Conservation (phyloP, 192 early-diverging fungal genomes). For the Podila verticillata region DNA sequence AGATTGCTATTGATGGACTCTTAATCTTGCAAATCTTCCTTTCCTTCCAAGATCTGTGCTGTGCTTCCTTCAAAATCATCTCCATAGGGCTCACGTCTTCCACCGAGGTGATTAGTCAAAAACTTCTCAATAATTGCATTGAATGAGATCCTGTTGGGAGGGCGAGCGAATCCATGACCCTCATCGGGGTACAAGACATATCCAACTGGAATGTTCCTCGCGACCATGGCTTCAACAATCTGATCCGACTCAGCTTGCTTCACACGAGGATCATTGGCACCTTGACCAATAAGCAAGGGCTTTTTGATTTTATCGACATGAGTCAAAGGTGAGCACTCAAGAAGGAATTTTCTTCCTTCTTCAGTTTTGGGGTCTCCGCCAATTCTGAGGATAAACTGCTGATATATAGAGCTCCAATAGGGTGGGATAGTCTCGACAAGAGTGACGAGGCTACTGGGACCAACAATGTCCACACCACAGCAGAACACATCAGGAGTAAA, state of each 20-base stretch:
- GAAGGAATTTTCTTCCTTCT: constrained; percentile 39
- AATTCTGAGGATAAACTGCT: constrained; percentile 28
- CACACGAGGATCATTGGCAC: constrained; percentile 54
- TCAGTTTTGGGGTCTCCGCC: constrained; percentile 45
- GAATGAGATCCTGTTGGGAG: constrained; percentile 53
- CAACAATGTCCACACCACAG: constrained; percentile 52
- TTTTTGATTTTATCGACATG: constrained; percentile 50
- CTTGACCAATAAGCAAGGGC: constrained; percentile 54
- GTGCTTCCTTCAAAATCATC: constrained; percentile 25
- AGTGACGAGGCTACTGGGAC: constrained; percentile 50
- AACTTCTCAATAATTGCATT: constrained; percentile 43
- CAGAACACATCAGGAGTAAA: constrained; percentile 55
- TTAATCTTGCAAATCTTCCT: constrained; percentile 11
- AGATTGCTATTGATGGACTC: not conserved
- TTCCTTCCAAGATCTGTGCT: constrained; percentile 15
- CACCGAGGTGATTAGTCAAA: constrained; percentile 38
- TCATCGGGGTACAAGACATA: constrained; percentile 55
- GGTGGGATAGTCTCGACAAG: constrained; percentile 36
- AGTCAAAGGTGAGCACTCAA: constrained; percentile 29
- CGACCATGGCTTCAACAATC: constrained; percentile 44
- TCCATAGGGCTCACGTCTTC: constrained; percentile 16
- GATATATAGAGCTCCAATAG: constrained; percentile 45
- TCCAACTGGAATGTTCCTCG: constrained; percentile 36
- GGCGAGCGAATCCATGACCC: constrained; percentile 53
- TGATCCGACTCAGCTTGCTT: constrained; percentile 57